Evolutionary conservation across 257 asterid genomes (phyloP).

Genomic region (Forsythia viridissima): DNA sequence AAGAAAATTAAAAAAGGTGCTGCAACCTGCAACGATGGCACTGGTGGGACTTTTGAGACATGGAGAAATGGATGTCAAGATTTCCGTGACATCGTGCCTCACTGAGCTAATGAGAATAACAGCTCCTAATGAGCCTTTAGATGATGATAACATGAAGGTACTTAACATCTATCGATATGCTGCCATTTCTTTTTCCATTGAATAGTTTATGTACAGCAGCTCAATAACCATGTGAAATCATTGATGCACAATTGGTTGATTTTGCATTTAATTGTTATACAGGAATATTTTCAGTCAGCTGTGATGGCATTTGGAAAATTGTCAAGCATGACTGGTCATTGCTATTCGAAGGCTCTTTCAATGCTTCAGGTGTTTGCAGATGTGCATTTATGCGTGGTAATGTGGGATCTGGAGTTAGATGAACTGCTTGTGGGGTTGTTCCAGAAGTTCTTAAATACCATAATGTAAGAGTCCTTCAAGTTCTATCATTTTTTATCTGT

Average conservation of each 20-base stretch:
- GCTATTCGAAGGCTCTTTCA: slow-evolving; percentile 36
- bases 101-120: slow-evolving; percentile 22
- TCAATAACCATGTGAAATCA: not conserved
- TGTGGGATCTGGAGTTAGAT: slow-evolving; percentile 40
- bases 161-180: not conserved
- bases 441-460: slow-evolving; percentile 27
- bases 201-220: not conserved
- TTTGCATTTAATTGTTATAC: slow-evolving; percentile 9
- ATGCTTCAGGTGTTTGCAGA: slow-evolving; percentile 33
- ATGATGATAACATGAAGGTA: slow-evolving; percentile 30
- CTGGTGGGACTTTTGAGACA: slow-evolving; percentile 21
- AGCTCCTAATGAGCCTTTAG: slow-evolving; percentile 28
- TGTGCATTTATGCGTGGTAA: slow-evolving; percentile 29
- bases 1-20: slow-evolving; percentile 6
- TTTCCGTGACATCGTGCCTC: slow-evolving; percentile 20
- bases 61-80: slow-evolving; percentile 22
- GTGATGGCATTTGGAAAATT: slow-evolving; percentile 32
- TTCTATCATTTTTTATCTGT: not conserved
- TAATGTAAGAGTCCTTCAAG: slow-evolving; percentile 23
- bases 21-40: slow-evolving; percentile 12
- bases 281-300: slow-evolving; percentile 34
- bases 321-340: slow-evolving; percentile 25
- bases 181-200: not conserved
- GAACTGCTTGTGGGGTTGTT: slow-evolving; percentile 28
- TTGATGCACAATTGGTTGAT: not conserved